These are phyloP conservation scores for Incumbomyces delicatus DNA, from an alignment of 2,329 filamentous ascomycete species.

Conservation along the genomic window DNA sequence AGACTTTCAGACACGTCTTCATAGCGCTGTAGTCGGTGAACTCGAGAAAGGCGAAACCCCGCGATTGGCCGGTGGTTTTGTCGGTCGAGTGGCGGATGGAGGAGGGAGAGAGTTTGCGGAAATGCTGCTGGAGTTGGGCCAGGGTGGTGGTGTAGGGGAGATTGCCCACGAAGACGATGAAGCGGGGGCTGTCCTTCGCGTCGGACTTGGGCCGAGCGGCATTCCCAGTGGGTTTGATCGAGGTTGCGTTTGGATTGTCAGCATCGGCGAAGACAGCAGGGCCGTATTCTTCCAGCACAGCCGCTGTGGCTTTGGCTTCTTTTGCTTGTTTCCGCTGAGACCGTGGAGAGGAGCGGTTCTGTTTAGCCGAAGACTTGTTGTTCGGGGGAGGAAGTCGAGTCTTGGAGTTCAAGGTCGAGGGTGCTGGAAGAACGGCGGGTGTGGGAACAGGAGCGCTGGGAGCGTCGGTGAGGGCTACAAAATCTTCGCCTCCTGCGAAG, in stretches of 20 bases:
- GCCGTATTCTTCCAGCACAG: constrained; percentile 12
- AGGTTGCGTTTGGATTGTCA: constrained; percentile 14
- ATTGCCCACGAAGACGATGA: constrained; percentile 80
- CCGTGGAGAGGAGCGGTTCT: neutral
- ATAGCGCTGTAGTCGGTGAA: constrained; percentile 79
- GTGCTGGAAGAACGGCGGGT: too few species aligned
- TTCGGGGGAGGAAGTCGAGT: too few species aligned
- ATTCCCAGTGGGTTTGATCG: neutral
- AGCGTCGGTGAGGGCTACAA: constrained; percentile 2
- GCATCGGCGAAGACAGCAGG: constrained; percentile 20
- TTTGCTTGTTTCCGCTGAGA: constrained; percentile 6
- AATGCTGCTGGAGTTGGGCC: constrained; percentile 62
- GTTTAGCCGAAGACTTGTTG: neutral
- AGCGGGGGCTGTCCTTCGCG: constrained; percentile 36
- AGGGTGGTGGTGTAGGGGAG: constrained; percentile 75
- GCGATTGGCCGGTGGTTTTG: constrained; percentile 54
- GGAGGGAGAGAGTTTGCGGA: constrained; percentile 61
- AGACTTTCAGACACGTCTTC: constrained; percentile 84
- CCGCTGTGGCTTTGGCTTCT: constrained; percentile 15
- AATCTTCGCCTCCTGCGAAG: constrained; percentile 2
- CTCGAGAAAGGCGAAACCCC: constrained; percentile 79
- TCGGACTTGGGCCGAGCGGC: neutral
- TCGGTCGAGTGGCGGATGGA: constrained; percentile 65
- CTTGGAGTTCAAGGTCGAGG: too few species aligned
- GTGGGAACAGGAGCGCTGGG: neutral